Evolutionary conservation across 805 yeast species (phyloP).

Genomic region (Limtongia smithiae): DNA sequence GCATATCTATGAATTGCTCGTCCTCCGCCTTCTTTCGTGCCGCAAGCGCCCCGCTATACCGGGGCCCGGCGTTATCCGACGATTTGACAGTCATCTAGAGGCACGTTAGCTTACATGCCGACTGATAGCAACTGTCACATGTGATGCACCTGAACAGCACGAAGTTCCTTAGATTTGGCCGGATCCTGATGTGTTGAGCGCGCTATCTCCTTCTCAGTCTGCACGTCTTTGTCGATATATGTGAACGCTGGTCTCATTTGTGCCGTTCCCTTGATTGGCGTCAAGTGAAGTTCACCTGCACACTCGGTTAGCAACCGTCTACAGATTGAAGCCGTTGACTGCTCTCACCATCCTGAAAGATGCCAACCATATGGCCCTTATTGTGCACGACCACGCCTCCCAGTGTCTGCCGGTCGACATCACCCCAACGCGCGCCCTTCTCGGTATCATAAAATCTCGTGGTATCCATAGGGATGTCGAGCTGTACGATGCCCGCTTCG

Average conservation of each 20-base stretch:
- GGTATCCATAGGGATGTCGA: constrained; percentile 73
- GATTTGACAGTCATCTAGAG: constrained; percentile 61
- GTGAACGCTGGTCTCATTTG: constrained; percentile 81
- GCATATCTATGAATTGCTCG: constrained; percentile 46
- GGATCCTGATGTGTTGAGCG: constrained; percentile 42
- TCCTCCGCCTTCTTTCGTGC: constrained; percentile 64
- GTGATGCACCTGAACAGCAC: constrained; percentile 52
- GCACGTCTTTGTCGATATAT: constrained; percentile 62
- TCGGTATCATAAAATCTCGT: constrained; percentile 60
- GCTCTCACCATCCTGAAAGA: constrained; percentile 42
- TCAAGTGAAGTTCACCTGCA: constrained; percentile 51
- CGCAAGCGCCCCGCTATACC: constrained; percentile 65
- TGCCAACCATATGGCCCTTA: constrained; percentile 40
- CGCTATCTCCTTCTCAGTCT: constrained; percentile 44
- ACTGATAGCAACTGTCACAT: not conserved
- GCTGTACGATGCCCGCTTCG: constrained; percentile 60
- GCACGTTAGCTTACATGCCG: not conserved
- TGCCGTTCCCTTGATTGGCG: constrained; percentile 62
- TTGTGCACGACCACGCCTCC: constrained; percentile 58
- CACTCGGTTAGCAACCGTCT: too few relatives aligned
- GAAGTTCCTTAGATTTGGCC: constrained; percentile 46
- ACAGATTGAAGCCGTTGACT: too few relatives aligned
- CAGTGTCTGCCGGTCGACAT: constrained; percentile 53
- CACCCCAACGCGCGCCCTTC: constrained; percentile 63
- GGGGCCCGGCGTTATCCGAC: constrained; percentile 52